These are phyloP conservation scores for Ceriops decandra DNA, from an alignment of 345 rosid species.

Conservation along the genomic window DNA sequence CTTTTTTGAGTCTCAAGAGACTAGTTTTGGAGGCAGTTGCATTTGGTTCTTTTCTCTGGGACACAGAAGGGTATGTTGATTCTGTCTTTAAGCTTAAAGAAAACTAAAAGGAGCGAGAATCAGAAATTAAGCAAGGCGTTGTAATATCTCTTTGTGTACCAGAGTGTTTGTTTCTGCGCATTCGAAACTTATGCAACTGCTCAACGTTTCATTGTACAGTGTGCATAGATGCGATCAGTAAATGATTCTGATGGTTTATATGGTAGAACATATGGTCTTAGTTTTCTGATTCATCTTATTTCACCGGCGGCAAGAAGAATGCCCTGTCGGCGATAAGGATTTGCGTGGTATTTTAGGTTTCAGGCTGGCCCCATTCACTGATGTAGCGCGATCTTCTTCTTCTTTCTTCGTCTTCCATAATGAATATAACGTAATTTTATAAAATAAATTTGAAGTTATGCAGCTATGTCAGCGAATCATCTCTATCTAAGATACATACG, in stretches of 20 bases:
- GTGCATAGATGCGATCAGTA: constrained; percentile 15
- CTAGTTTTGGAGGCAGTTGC: constrained; percentile 88
- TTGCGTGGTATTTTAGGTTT: too few relatives aligned
- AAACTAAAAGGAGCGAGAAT: constrained; percentile 13
- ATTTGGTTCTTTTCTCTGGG: constrained; percentile 96
- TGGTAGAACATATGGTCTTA: too few relatives aligned
- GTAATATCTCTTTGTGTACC: constrained; percentile 16
- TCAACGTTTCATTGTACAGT: constrained; percentile 13
- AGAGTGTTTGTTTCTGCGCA: constrained; percentile 12
- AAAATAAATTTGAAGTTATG: too few relatives aligned
- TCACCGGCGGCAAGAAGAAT: too few relatives aligned
- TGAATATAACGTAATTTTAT: too few relatives aligned
- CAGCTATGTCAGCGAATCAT: too few relatives aligned
- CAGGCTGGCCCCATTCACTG: too few relatives aligned
- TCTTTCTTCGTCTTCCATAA: too few relatives aligned
- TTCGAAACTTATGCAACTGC: not conserved
- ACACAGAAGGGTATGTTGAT: constrained; percentile 63
- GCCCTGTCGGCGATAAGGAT: too few relatives aligned
- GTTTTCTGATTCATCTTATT: too few relatives aligned
- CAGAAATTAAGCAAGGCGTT: constrained; percentile 1
- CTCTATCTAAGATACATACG: too few relatives aligned
- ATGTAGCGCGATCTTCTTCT: too few relatives aligned
- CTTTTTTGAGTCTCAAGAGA: constrained; percentile 83
- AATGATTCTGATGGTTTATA: not conserved
- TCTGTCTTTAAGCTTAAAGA: constrained; percentile 63